Conservation (phyloP, 176 grass and related monocot genomes). For the Oryza rufipogon region DNA sequence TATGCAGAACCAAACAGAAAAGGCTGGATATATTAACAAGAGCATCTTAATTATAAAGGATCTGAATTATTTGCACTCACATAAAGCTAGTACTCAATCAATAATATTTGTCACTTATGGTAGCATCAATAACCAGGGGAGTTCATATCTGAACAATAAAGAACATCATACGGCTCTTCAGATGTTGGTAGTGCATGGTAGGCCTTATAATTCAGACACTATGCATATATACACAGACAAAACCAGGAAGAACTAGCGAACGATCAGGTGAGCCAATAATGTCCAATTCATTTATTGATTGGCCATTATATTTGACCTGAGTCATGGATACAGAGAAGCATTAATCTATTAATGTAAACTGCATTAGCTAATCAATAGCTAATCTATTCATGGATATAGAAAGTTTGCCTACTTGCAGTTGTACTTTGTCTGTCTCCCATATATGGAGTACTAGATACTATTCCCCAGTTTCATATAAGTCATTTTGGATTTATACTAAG, state of each 20-base stretch:
- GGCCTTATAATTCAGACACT: neutral
- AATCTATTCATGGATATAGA: neutral
- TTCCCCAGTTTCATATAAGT: too few relatives aligned
- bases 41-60: conserved; percentile 2
- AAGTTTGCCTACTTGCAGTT: neutral
- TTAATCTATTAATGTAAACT: neutral
- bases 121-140: neutral
- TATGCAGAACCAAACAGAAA: neutral
- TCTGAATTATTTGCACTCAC: neutral
- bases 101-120: neutral
- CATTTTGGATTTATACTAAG: too few relatives aligned
- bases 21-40: neutral
- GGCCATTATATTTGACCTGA: neutral
- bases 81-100: neutral
- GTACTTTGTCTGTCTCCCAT: neutral
- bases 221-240: neutral
- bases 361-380: neutral
- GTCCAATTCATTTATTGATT: neutral
- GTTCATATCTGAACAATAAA: neutral
- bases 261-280: neutral
- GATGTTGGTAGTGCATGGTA: neutral
- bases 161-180: neutral
- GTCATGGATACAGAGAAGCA: neutral
- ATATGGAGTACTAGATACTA: too few relatives aligned
- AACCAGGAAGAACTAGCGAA: neutral